phyloP scores from a whole-genome alignment of 371 early-diverging fungal genomes.

The Rhizopus microsporus region DNA sequence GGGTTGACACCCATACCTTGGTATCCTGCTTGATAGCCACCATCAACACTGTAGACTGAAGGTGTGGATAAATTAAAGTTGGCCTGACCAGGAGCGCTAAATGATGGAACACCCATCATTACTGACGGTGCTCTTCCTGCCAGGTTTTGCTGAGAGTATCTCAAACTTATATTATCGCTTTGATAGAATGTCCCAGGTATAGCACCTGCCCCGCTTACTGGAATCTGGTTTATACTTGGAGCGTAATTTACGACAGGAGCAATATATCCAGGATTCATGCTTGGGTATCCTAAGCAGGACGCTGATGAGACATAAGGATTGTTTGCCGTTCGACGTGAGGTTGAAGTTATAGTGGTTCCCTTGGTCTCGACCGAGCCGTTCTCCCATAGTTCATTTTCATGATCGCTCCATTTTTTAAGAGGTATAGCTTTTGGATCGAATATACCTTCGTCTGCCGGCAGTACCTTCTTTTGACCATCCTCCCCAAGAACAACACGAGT shows the following conservation, averaged over 20 bases:
- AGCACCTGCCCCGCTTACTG: constrained; percentile 5
- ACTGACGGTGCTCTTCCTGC: constrained; percentile 20
- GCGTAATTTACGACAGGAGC: constrained; percentile 22
- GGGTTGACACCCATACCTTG: constrained; percentile 5
- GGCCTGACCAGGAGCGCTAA: constrained; percentile 5
- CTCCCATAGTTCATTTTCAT: constrained; percentile 71
- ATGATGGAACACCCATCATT: constrained; percentile 6
- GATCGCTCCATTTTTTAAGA: constrained; percentile 85
- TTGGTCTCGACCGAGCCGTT: constrained; percentile 56
- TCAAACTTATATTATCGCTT: constrained; percentile 25
- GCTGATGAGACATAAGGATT: constrained; percentile 11
- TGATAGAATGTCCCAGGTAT: constrained; percentile 9
- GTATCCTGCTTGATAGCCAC: constrained; percentile 12
- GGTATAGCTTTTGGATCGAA: constrained; percentile 54
- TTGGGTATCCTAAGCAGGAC: constrained; percentile 10
- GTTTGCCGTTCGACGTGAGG: constrained; percentile 24
- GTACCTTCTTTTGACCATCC: constrained; percentile 65
- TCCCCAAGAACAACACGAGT: constrained; percentile 85
- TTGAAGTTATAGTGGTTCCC: constrained; percentile 27
- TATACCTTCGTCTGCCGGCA: constrained; percentile 46
- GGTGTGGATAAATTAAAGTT: constrained; percentile 5
- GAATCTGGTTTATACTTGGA: constrained; percentile 21
- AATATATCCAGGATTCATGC: constrained; percentile 14
- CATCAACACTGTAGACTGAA: constrained; percentile 25
- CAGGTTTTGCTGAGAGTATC: constrained; percentile 28